Conservation (phyloP, 1,139 yeast species). For the Zygosaccharomyces pseudobailii region DNA sequence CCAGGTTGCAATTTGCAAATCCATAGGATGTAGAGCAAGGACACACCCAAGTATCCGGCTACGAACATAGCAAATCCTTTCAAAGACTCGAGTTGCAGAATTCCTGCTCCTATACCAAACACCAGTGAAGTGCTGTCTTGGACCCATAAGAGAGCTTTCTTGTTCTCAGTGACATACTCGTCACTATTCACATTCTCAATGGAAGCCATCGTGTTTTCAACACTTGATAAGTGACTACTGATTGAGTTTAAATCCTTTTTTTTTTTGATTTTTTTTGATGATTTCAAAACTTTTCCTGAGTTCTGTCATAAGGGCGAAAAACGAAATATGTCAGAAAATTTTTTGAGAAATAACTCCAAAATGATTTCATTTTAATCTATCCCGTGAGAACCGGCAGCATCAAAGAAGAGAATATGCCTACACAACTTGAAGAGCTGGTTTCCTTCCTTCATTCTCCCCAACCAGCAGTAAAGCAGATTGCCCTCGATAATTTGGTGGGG, state of each 20-base stretch:
- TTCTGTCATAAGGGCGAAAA: neutral
- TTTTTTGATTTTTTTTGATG: neutral
- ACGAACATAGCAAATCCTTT: conserved; percentile 60
- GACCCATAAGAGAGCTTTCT: conserved; percentile 44
- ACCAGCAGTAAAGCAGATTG: conserved; percentile 78
- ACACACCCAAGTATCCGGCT: conserved; percentile 45
- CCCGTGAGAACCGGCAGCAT: neutral
- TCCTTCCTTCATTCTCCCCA: conserved; percentile 79
- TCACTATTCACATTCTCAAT: conserved; percentile 20
- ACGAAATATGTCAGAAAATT: neutral
- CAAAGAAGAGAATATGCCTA: conserved; percentile 42
- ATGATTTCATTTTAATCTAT: neutral
- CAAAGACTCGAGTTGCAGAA: conserved; percentile 60
- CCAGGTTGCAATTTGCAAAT: conserved; percentile 36
- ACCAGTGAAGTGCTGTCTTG: conserved; percentile 64
- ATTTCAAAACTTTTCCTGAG: neutral
- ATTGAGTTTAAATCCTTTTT: neutral
- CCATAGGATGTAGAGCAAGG: conserved; percentile 30
- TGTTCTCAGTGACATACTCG: conserved; percentile 25
- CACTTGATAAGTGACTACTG: neutral
- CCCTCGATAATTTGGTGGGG: conserved; percentile 79
- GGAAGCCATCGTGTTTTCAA: conserved; percentile 11
- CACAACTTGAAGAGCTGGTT: conserved; percentile 66
- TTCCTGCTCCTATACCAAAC: conserved; percentile 69
- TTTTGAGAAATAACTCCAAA: conserved; percentile 8